Evolutionary conservation across 345 rosid species (phyloP).

Genomic region (Clausena lansium): DNA sequence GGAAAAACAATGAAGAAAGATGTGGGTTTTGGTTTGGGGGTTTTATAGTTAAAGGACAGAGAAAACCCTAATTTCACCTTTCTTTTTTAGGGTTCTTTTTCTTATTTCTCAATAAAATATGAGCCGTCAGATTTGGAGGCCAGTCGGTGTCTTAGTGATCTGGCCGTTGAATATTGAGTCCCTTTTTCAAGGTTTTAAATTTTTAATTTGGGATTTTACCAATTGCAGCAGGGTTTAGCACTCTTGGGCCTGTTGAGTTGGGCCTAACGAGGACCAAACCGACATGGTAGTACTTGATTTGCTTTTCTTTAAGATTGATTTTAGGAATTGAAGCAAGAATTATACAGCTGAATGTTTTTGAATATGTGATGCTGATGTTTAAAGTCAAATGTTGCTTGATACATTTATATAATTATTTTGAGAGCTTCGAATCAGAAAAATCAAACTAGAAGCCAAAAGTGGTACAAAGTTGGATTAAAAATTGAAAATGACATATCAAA

Average conservation of each 20-base stretch:
- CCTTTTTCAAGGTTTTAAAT: neutral
- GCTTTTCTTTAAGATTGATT: too few relatives aligned
- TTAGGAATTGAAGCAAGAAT: neutral
- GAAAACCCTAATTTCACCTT: slow-evolving; percentile 17
- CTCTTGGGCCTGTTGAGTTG: neutral
- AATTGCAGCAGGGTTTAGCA: neutral
- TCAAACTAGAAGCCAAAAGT: neutral
- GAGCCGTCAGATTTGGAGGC: neutral
- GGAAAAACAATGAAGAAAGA: neutral
- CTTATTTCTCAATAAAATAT: neutral
- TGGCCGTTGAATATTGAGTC: slow-evolving; percentile 3
- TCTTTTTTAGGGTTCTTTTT: neutral
- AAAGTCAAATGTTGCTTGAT: neutral
- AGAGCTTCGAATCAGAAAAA: neutral
- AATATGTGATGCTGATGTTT: neutral
- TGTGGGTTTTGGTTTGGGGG: neutral
- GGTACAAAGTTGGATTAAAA: neutral
- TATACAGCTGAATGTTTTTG: neutral
- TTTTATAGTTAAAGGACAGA: neutral
- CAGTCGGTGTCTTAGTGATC: neutral
- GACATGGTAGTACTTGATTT: neutral
- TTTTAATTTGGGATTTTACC: neutral
- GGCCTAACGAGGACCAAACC: neutral
- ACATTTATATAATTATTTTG: too few relatives aligned
- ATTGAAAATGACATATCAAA: neutral